Evolutionary conservation across 2,329 filamentous ascomycete species (phyloP).

Genomic region (Myriangium duriaei): DNA sequence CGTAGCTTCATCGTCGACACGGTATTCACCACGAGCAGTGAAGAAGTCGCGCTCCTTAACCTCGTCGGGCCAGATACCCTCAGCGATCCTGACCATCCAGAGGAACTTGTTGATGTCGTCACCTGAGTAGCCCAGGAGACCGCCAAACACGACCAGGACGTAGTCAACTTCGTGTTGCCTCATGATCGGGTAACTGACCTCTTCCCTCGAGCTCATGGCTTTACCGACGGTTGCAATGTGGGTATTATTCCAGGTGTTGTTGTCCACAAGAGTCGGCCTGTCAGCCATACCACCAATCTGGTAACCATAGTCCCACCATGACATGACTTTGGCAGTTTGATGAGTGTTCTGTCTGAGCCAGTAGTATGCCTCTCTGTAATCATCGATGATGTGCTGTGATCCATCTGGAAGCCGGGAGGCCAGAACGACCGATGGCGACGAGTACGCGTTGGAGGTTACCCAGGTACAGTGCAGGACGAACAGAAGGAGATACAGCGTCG

Average conservation of each 20-base stretch:
- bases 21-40: constrained; percentile 84
- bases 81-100: constrained; percentile 99
- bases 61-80: constrained; percentile 99
- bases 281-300: constrained; percentile 99
- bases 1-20: constrained; percentile 83
- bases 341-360: constrained; percentile 97
- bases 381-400: constrained; percentile 95
- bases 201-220: constrained; percentile 93
- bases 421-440: constrained; percentile 90
- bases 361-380: constrained; percentile 98
- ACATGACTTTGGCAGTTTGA: constrained; percentile 95
- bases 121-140: constrained; percentile 89
- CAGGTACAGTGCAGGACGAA: constrained; percentile 98
- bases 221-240: constrained; percentile 98
- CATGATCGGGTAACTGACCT: constrained; percentile 98
- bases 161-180: constrained; percentile 98
- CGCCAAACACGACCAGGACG: constrained; percentile 93
- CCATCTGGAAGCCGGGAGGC: constrained; percentile 88
- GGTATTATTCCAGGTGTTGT: constrained; percentile 99
- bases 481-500: constrained; percentile 71
- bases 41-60: constrained; percentile 96
- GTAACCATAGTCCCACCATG: constrained; percentile 99
- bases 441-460: constrained; percentile 98
- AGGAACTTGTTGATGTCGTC: constrained; percentile 99
- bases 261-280: constrained; percentile 90